phyloP scores from a whole-genome alignment of 176 grass and related monocot species.

The Musa itinerans region DNA sequence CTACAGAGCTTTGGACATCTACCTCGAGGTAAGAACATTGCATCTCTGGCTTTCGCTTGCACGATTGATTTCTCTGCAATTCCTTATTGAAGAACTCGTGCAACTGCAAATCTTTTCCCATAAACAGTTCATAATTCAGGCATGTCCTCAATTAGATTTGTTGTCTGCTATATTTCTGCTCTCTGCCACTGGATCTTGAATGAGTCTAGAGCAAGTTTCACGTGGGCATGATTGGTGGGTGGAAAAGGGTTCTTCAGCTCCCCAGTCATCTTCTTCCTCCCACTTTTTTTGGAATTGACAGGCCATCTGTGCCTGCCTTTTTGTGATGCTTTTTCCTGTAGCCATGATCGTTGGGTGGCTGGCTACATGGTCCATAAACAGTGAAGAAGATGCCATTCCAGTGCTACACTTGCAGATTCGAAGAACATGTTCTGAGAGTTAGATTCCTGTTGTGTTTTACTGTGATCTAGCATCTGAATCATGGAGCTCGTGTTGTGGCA shows the following conservation, averaged over 20 bases:
- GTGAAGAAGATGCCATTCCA: neutral
- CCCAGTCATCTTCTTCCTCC: neutral
- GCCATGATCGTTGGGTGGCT: neutral
- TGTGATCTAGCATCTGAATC: no score
- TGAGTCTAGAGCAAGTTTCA: neutral
- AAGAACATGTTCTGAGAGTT: neutral
- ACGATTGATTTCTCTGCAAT: neutral
- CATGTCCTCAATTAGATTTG: neutral
- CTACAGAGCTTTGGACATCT: constrained; percentile 87
- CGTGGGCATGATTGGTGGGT: neutral
- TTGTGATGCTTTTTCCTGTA: neutral
- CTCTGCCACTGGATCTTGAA: no score
- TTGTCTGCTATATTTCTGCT: no score
- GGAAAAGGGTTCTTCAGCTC: neutral
- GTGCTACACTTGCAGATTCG: neutral
- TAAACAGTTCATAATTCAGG: neutral
- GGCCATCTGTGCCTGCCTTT: neutral
- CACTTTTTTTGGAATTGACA: neutral
- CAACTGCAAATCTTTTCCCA: neutral
- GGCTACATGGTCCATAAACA: neutral
- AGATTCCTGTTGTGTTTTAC: neutral
- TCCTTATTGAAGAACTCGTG: neutral
- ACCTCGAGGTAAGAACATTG: constrained; percentile 54
- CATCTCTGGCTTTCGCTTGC: neutral
- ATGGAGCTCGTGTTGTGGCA: constrained; percentile 9